Conservation (phyloP, 2,329 filamentous ascomycete species). For the Rhexocercosporidium sp. region DNA sequence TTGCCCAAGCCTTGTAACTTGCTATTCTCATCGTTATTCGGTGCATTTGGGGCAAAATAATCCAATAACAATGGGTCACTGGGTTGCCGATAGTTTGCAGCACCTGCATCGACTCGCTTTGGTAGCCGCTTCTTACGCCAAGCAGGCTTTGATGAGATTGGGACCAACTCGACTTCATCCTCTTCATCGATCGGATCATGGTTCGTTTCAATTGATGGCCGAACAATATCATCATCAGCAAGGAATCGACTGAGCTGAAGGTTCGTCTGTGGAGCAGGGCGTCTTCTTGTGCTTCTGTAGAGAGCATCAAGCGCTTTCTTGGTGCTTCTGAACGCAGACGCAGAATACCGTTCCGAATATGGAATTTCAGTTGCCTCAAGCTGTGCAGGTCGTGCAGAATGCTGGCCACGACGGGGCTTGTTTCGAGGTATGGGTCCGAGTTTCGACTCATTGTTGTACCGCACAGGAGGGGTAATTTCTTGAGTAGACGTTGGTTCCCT, state of each 20-base stretch:
- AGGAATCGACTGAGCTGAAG: slow-evolving; percentile 47
- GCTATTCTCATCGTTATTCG: slow-evolving; percentile 31
- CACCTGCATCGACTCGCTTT: slow-evolving; percentile 39
- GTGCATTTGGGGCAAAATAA: slow-evolving; percentile 29
- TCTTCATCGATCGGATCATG: not conserved
- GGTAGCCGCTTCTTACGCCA: slow-evolving; percentile 37
- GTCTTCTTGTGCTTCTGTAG: slow-evolving; percentile 51
- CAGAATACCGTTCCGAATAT: slow-evolving; percentile 40
- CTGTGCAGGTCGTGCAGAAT: slow-evolving; percentile 54
- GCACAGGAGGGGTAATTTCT: not conserved
- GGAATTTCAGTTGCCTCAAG: slow-evolving; percentile 55
- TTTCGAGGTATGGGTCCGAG: slow-evolving; percentile 9
- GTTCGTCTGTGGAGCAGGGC: slow-evolving; percentile 36
- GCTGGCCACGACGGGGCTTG: slow-evolving; percentile 30
- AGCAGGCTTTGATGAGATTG: not conserved
- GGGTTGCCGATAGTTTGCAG: slow-evolving; percentile 43
- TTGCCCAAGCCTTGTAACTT: slow-evolving; percentile 62
- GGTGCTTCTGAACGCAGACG: slow-evolving; percentile 51
- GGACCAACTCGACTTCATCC: not conserved
- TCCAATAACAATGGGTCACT: slow-evolving; percentile 39
- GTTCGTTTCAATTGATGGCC: slow-evolving; percentile 20
- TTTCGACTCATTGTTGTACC: not conserved
- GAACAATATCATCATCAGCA: slow-evolving; percentile 31
- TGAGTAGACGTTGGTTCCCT: slow-evolving; percentile 7
- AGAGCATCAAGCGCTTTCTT: slow-evolving; percentile 62